Evolutionary conservation across 2,329 filamentous ascomycete species (phyloP).

Genomic region (Lecanicillium sp.): DNA sequence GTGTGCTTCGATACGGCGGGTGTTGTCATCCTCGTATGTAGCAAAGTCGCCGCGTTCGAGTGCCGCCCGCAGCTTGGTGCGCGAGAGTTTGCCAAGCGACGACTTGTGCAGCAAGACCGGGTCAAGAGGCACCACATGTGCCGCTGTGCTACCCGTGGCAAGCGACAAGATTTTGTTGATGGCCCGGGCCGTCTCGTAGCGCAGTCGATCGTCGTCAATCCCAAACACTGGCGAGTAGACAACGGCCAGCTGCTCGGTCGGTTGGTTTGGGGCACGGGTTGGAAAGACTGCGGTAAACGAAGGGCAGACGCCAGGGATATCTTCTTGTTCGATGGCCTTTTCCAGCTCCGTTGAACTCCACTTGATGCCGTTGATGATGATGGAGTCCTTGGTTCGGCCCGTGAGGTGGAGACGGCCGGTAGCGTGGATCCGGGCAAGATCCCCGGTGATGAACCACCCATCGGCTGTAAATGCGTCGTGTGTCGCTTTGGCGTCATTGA

Average conservation of each 20-base stretch:
- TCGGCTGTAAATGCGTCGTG: conserved; percentile 43
- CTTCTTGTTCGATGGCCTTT: conserved; percentile 24
- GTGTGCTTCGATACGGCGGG: too few species aligned
- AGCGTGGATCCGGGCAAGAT: conserved; percentile 25
- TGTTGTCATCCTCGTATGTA: too few species aligned
- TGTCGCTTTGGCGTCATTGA: conserved; percentile 49
- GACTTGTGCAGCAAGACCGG: conserved; percentile 13
- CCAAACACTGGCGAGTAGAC: conserved; percentile 26
- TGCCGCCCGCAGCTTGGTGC: conserved; percentile 26
- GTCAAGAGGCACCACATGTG: conserved; percentile 7
- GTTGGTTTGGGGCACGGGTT: conserved; percentile 5
- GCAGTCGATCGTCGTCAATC: conserved; percentile 14
- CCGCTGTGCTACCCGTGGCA: conserved; percentile 4
- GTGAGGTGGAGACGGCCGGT: conserved; percentile 24
- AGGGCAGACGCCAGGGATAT: conserved; percentile 15
- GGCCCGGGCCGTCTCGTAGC: conserved; percentile 14
- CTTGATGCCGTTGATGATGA: conserved; percentile 41
- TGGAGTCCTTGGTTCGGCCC: conserved; percentile 31
- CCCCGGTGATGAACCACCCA: conserved; percentile 35
- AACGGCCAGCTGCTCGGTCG: conserved; percentile 30
- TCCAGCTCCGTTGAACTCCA: conserved; percentile 28
- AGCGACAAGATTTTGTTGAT: conserved; percentile 7
- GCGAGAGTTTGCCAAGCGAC: conserved; percentile 31
- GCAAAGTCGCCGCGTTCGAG: conserved; percentile 23
- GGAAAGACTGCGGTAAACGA: conserved; percentile 32